Evolutionary conservation across 345 rosid species (phyloP).

Genomic region (Salix brachista): DNA sequence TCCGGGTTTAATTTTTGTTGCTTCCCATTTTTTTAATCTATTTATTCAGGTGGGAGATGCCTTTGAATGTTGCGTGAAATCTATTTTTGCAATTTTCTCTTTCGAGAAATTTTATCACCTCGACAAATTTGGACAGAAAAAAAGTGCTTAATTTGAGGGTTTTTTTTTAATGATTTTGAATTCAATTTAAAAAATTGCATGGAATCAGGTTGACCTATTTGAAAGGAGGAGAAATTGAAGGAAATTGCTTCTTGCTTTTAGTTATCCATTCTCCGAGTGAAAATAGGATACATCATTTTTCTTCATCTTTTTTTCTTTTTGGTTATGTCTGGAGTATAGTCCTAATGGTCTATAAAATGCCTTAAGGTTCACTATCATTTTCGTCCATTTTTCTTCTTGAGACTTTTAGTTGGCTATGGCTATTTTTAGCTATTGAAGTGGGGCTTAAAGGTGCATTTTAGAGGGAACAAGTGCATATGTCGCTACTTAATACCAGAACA

Average conservation of each 20-base stretch:
- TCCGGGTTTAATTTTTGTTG: background rate
- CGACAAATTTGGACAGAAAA: background rate
- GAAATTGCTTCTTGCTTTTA: background rate
- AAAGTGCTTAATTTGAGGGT: background rate
- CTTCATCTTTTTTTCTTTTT: background rate
- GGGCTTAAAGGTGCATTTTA: constrained; percentile 3
- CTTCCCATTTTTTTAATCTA: background rate
- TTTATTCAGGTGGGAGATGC: background rate
- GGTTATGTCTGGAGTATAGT: background rate
- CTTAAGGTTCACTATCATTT: background rate
- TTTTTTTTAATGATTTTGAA: background rate
- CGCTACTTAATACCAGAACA: background rate
- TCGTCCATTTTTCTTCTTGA: background rate
- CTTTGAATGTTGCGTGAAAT: background rate
- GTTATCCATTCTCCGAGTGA: background rate
- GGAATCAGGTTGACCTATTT: background rate
- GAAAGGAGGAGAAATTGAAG: background rate
- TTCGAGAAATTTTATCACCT: background rate
- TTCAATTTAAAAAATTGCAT: background rate
- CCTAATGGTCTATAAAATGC: background rate
- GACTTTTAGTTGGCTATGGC: background rate
- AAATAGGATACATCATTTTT: too few species aligned
- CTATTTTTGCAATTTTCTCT: background rate
- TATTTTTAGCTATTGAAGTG: constrained; percentile 7
- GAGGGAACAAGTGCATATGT: background rate